Conservation (phyloP, 1,139 yeast genomes). For the Lodderomyces jiufengensis region DNA sequence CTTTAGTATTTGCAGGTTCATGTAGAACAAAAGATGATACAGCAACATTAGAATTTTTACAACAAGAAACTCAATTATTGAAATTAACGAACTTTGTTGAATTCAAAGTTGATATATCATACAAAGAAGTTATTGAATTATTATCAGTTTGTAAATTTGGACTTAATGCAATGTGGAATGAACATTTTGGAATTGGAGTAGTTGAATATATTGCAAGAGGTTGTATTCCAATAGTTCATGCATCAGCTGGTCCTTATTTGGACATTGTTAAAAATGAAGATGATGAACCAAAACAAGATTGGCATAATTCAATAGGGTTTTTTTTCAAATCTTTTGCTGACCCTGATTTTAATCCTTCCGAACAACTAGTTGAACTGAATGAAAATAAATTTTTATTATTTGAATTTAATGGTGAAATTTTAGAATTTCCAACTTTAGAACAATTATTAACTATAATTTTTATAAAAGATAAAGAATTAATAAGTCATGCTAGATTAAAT, state of each 20-base stretch:
- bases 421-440: slow-evolving; percentile 39
- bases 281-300: slow-evolving; percentile 14
- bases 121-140: slow-evolving; percentile 54
- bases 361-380: slow-evolving; percentile 14
- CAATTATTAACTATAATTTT: slow-evolving; percentile 37
- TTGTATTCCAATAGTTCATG: slow-evolving; percentile 83
- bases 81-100: slow-evolving; percentile 50
- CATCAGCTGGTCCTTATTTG: slow-evolving; percentile 84
- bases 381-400: slow-evolving; percentile 17
- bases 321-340: slow-evolving; percentile 58
- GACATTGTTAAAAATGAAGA: slow-evolving; percentile 60
- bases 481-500: slow-evolving; percentile 30
- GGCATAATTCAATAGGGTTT: slow-evolving; percentile 59
- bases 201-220: slow-evolving; percentile 92
- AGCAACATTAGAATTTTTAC: slow-evolving; percentile 50
- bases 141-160: slow-evolving; percentile 69
- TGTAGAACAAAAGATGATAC: slow-evolving; percentile 72
- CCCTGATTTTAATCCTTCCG: slow-evolving; percentile 55
- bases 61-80: slow-evolving; percentile 42
- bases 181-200: slow-evolving; percentile 96
- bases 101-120: slow-evolving; percentile 75
- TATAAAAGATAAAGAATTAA: slow-evolving; percentile 35
- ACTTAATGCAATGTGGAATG: slow-evolving; percentile 98
- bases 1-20: slow-evolving; percentile 76
- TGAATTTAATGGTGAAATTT: slow-evolving; percentile 14